Evolutionary conservation across 2,329 filamentous ascomycete genomes (phyloP).

Genomic region (Fusarium incarnatum): DNA sequence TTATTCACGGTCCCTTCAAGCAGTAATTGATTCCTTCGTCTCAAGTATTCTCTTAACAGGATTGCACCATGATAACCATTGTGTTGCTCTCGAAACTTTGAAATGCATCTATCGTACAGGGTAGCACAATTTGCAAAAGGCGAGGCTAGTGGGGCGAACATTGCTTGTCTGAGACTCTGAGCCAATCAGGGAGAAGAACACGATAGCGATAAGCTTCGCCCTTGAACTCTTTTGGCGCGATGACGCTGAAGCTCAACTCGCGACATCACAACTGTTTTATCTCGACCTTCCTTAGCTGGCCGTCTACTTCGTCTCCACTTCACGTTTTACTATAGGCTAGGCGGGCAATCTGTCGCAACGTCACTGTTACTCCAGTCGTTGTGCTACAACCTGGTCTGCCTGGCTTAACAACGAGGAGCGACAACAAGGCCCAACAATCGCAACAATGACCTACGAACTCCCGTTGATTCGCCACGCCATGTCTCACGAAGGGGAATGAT

Average conservation of each 20-base stretch:
- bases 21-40: too few relatives aligned
- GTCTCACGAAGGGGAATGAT: not conserved
- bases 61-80: rapidly evolving
- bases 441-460: not conserved
- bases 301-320: not conserved
- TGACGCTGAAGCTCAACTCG: not conserved
- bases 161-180: not conserved
- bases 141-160: not conserved
- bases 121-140: not conserved
- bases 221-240: not conserved
- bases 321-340: rapidly evolving
- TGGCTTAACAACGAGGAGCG: not conserved
- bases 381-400: not conserved
- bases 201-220: not conserved
- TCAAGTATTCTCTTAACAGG: too few relatives aligned
- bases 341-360: not conserved
- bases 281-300: not conserved
- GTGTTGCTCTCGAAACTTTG: not conserved
- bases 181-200: not conserved
- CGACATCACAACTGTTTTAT: not conserved
- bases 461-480: rapidly evolving
- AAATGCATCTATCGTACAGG: not conserved
- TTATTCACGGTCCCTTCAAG: too few relatives aligned
- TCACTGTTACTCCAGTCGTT: not conserved
- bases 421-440: not conserved